phyloP scores from a whole-genome alignment of 2,329 filamentous ascomycete species.

The Scedosporium apiospermum region DNA sequence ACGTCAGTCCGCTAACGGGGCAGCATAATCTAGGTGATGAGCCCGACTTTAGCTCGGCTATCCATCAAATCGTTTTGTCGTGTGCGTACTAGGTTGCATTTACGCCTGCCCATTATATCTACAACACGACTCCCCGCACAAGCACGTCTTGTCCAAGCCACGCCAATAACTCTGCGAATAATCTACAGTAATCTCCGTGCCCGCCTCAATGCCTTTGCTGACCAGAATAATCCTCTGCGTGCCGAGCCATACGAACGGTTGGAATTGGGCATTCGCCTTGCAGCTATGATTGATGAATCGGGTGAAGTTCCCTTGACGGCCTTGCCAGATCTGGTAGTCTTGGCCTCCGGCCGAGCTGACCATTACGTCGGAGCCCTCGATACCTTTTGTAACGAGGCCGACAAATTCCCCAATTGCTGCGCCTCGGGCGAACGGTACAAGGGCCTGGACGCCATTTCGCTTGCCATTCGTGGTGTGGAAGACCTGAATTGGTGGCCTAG shows the following conservation, averaged over 20 bases:
- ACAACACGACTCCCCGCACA: conserved; percentile 44
- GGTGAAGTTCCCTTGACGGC: conserved; percentile 45
- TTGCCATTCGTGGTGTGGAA: conserved; percentile 41
- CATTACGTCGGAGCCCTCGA: conserved; percentile 46
- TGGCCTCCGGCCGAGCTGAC: conserved; percentile 25
- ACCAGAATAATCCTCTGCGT: conserved; percentile 45
- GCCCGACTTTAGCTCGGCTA: no score
- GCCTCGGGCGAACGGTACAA: conserved; percentile 39
- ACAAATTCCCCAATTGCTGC: conserved; percentile 45
- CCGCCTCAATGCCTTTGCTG: conserved; percentile 42
- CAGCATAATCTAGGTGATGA: no score
- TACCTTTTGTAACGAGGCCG: conserved; percentile 41
- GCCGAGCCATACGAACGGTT: conserved; percentile 46
- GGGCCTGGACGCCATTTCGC: conserved; percentile 42
- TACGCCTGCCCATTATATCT: conserved; percentile 22
- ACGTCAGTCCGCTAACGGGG: no score
- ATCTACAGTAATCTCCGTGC: conserved; percentile 46
- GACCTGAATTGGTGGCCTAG: conserved; percentile 36
- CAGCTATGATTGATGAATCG: conserved; percentile 52
- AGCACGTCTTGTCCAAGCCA: conserved; percentile 42
- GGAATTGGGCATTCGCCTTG: conserved; percentile 45
- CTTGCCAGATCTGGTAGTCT: conserved; percentile 49
- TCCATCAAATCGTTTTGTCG: no score
- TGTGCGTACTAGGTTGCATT: no score
- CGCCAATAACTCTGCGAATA: conserved; percentile 50